phyloP scores from a whole-genome alignment of 1,284 basidiomycete species.

The Phylloporus gajari region DNA sequence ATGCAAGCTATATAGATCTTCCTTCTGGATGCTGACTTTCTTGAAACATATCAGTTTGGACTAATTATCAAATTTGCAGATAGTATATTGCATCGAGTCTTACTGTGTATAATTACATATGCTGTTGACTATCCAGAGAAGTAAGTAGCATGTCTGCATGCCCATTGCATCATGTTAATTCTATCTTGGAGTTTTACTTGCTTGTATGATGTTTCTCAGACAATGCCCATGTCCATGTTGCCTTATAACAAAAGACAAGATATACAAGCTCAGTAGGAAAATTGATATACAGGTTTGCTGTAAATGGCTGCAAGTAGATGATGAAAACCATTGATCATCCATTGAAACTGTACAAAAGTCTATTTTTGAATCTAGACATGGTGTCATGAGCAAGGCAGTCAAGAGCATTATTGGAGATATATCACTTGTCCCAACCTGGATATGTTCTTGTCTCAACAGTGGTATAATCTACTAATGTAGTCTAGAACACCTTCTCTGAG shows the following conservation, averaged over 20 bases:
- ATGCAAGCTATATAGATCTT: slow-evolving; percentile 47
- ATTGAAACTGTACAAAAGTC: slow-evolving; percentile 2
- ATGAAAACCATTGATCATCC: neutral
- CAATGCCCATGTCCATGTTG: neutral
- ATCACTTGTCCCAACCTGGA: slow-evolving; percentile 16
- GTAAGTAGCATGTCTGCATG: neutral
- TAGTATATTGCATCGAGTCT: slow-evolving; percentile 36
- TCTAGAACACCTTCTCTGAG: neutral
- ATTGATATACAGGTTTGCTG: neutral
- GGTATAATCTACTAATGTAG: neutral
- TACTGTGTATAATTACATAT: slow-evolving; percentile 43
- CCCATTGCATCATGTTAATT: neutral
- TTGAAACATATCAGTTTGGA: slow-evolving; percentile 45
- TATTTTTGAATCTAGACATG: neutral
- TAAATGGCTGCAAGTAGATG: neutral
- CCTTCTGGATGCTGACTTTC: slow-evolving; percentile 42
- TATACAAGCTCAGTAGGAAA: slow-evolving; percentile 18
- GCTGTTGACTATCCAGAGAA: neutral
- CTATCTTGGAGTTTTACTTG: neutral
- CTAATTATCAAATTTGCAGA: slow-evolving; percentile 45
- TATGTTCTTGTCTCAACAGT: no score
- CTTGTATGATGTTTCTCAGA: neutral
- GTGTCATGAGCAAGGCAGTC: slow-evolving; percentile 1
- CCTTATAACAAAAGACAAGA: slow-evolving; percentile 30
- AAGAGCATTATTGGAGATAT: neutral